These are phyloP conservation scores for Suillus cothurnatus DNA, from an alignment of 768 basidiomycete species.

Conservation along the genomic window DNA sequence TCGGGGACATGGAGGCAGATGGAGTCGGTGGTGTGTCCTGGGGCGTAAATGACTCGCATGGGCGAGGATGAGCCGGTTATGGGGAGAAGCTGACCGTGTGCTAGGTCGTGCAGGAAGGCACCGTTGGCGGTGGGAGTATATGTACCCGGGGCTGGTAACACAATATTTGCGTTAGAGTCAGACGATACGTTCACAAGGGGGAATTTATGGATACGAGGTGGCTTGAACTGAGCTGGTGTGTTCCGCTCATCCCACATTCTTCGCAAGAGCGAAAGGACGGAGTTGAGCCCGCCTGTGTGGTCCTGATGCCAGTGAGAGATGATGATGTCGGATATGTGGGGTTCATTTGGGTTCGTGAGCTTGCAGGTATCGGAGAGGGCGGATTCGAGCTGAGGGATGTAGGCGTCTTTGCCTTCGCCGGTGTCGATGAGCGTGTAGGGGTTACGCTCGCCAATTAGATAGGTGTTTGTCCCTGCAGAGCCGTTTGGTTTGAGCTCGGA, in stretches of 20 bases:
- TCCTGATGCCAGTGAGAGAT: conserved; percentile 91
- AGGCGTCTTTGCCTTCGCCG: conserved; percentile 71
- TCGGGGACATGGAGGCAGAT: conserved; percentile 69
- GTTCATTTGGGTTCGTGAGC: conserved; percentile 40
- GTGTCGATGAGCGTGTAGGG: conserved; percentile 85
- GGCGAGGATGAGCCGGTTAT: conserved; percentile 31
- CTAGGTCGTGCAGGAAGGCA: conserved; percentile 56
- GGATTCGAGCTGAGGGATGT: conserved; percentile 64
- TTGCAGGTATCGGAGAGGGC: conserved; percentile 49
- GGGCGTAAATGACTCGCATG: conserved; percentile 77
- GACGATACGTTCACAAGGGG: conserved; percentile 41
- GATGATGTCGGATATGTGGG: conserved; percentile 84
- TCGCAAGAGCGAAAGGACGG: conserved; percentile 67
- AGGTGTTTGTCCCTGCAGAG: conserved; percentile 81
- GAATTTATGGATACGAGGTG: conserved; percentile 78
- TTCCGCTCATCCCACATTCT: conserved; percentile 61
- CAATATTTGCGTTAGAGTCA: conserved; percentile 41
- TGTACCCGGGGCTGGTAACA: conserved; percentile 41
- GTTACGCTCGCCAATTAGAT: conserved; percentile 69
- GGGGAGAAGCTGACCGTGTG: conserved; percentile 53
- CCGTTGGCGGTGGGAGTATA: conserved; percentile 50
- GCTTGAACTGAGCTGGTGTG: conserved; percentile 48
- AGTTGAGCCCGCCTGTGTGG: conserved; percentile 76
- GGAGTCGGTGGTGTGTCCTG: conserved; percentile 91
- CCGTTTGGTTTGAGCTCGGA: neutral